Conservation (phyloP, 202 grass and related monocot genomes). For the Tripidium arundinaceum region DNA sequence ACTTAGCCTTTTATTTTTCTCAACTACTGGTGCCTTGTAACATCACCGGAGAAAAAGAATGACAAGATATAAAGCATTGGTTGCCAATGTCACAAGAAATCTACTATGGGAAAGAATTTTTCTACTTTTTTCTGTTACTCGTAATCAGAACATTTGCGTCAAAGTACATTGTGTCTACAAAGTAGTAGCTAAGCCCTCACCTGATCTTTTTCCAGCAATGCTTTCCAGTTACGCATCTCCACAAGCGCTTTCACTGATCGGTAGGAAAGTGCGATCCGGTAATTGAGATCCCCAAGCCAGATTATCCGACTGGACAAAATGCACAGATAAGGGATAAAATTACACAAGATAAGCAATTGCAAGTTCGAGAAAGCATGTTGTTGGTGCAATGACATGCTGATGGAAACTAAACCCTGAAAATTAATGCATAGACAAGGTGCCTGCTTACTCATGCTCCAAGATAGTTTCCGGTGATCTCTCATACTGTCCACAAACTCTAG, state of each 20-base stretch:
- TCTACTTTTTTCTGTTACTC: not conserved
- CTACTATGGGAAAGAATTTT: slow-evolving; percentile 27
- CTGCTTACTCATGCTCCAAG: slow-evolving; percentile 78
- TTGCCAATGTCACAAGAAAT: slow-evolving; percentile 41
- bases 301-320: slow-evolving; percentile 59
- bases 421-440: not conserved
- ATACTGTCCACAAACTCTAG: slow-evolving; percentile 61
- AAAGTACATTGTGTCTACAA: slow-evolving; percentile 8
- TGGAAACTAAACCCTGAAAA: not conserved
- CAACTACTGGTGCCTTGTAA: slow-evolving; percentile 1
- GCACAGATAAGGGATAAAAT: not conserved
- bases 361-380: not conserved
- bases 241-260: slow-evolving; percentile 83
- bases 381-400: not conserved
- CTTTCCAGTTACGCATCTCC: slow-evolving; percentile 97
- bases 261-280: slow-evolving; percentile 84
- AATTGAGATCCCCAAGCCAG: slow-evolving; percentile 91
- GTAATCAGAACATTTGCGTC: not conserved
- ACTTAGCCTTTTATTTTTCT: not conserved
- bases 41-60: slow-evolving; percentile 26
- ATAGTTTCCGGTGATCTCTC: slow-evolving; percentile 81
- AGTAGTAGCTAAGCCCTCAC: slow-evolving; percentile 31
- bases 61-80: slow-evolving; percentile 31
- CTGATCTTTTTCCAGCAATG: slow-evolving; percentile 94
- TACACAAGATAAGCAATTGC: not conserved